Conservation (phyloP, 2,329 filamentous ascomycete genomes). For the Lecanicillium sp. region DNA sequence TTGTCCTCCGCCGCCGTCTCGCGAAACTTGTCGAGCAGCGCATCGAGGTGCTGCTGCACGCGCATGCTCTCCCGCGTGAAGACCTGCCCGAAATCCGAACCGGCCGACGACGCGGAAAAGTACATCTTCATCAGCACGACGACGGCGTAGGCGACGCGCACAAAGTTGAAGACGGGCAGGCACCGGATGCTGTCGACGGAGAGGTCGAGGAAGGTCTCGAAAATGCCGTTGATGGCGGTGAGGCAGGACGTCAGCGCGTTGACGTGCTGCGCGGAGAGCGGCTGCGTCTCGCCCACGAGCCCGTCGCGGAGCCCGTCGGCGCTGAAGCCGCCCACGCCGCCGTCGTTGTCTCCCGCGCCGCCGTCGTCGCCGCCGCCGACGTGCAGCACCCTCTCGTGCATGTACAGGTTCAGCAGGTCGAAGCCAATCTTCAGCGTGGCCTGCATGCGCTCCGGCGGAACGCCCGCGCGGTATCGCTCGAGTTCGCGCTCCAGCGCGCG, state of each 20-base stretch:
- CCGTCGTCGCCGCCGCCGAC: conserved; percentile 53
- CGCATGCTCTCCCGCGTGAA: conserved; percentile 64
- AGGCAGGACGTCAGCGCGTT: conserved; percentile 63
- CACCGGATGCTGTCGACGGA: conserved; percentile 53
- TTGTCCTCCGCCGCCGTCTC: conserved; percentile 56
- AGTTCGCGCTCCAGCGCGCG: conserved; percentile 60
- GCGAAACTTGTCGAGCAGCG: conserved; percentile 62
- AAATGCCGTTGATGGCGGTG: conserved; percentile 57
- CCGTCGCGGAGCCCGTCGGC: conserved; percentile 39
- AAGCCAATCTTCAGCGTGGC: conserved; percentile 60
- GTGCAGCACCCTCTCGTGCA: conserved; percentile 71
- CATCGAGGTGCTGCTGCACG: conserved; percentile 59
- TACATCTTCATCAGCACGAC: conserved; percentile 71
- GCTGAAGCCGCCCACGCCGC: conserved; percentile 44
- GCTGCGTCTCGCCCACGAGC: conserved; percentile 32
- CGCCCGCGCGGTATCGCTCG: conserved; percentile 50
- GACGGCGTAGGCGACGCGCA: conserved; percentile 64
- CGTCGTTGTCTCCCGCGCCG: conserved; percentile 46
- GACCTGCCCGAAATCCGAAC: conserved; percentile 62
- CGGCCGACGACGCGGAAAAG: conserved; percentile 57
- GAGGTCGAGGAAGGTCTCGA: conserved; percentile 59
- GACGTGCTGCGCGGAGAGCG: conserved; percentile 49
- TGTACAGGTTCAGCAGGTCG: conserved; percentile 61
- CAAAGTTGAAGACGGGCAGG: conserved; percentile 64
- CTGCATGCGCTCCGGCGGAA: conserved; percentile 46